A percentile compares a stretch with the other conserved stretches of the same genome.
These are phyloP conservation scores for Onygenales sp. DNA, from an alignment of 2,329 filamentous ascomycete genomes.

Conservation along the genomic window DNA sequence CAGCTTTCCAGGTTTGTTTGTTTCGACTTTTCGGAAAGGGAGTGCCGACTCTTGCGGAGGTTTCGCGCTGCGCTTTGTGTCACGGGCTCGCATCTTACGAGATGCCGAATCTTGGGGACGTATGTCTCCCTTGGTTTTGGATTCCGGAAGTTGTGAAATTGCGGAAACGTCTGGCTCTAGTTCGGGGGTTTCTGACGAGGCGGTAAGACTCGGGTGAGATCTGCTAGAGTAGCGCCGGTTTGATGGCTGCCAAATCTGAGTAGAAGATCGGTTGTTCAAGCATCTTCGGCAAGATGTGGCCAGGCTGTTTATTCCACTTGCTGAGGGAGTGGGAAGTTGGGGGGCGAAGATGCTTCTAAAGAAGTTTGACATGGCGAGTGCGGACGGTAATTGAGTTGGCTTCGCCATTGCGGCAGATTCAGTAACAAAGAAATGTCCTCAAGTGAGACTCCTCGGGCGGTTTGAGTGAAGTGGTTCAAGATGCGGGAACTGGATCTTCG, in stretches of 20 bases:
- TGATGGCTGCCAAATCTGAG: background rate
- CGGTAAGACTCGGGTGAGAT: background rate
- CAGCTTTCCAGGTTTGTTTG: conserved; percentile 15
- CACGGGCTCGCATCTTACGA: background rate
- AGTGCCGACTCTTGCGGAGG: background rate
- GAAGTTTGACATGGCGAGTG: background rate
- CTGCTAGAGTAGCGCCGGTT: background rate
- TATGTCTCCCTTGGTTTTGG: background rate
- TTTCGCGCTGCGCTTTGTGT: background rate
- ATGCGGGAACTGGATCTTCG: no score
- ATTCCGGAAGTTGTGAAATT: background rate
- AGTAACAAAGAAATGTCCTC: no score
- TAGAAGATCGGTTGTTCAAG: background rate
- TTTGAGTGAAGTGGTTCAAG: no score
- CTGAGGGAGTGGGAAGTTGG: background rate
- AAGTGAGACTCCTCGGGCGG: no score
- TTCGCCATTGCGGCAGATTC: background rate
- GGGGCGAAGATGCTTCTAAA: background rate
- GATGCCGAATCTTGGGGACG: background rate
- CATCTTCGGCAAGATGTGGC: background rate
- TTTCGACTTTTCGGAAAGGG: conserved; percentile 8
- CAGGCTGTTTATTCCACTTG: background rate
- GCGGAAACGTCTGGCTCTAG: background rate
- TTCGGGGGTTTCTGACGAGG: background rate
- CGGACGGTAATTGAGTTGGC: background rate